phyloP scores from a whole-genome alignment of 345 rosid species.

The Psidium guajava region DNA sequence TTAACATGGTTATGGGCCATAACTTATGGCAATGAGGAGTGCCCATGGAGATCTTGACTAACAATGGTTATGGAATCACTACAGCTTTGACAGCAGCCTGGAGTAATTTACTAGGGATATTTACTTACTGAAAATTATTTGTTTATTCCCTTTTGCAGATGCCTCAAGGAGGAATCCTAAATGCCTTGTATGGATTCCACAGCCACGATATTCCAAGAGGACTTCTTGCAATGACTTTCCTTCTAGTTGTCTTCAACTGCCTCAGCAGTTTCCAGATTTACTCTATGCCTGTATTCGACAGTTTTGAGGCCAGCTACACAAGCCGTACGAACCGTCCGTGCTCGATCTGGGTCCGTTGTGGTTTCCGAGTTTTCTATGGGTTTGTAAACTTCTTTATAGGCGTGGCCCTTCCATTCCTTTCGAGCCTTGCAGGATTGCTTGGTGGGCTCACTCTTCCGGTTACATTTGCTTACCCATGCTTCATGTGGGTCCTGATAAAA shows the following conservation, averaged over 20 bases:
- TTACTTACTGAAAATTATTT: background rate
- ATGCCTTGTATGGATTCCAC: conserved; percentile 77
- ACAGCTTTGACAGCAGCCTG: background rate
- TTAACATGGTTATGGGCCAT: background rate
- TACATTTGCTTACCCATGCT: conserved; percentile 96
- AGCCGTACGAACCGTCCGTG: conserved; percentile 91
- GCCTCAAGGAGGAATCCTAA: conserved; percentile 90
- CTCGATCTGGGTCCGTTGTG: conserved; percentile 90
- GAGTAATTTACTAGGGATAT: background rate
- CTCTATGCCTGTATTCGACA: conserved; percentile 93
- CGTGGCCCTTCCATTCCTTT: conserved; percentile 82
- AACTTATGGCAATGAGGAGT: background rate
- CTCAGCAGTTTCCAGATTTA: conserved; percentile 94
- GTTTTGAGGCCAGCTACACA: conserved; percentile 95
- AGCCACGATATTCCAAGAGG: conserved; percentile 83
- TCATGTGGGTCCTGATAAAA: conserved; percentile 94
- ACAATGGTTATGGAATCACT: background rate
- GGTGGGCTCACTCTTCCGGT: conserved; percentile 96
- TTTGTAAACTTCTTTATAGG: conserved; percentile 83
- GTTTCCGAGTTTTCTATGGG: conserved; percentile 82
- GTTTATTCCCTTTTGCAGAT: conserved; percentile 30
- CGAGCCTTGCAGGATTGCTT: conserved; percentile 81
- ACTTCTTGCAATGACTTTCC: conserved; percentile 75
- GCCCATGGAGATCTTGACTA: background rate
- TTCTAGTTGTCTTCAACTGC: conserved; percentile 86